phyloP scores from a whole-genome alignment of 106 monocot species.

The Alisma plantagoaquatica region DNA sequence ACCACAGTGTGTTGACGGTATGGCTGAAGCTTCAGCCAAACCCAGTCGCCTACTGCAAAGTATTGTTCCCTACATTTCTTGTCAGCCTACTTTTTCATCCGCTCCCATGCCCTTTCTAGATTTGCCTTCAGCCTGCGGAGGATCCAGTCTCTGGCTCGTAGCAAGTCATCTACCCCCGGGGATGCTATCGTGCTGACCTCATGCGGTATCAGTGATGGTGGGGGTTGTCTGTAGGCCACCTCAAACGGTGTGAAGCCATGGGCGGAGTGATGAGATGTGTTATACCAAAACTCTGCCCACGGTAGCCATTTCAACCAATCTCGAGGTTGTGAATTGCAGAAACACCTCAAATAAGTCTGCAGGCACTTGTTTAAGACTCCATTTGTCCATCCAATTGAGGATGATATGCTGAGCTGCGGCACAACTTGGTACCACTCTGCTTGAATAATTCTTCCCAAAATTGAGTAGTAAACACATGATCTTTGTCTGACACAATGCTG shows the following conservation, averaged over 20 bases:
- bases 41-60: not conserved
- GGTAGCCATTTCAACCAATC: not conserved
- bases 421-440: not conserved
- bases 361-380: not conserved
- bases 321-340: not conserved
- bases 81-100: conserved; percentile 1
- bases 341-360: not conserved
- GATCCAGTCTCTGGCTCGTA: not conserved
- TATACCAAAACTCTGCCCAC: conserved; percentile 7
- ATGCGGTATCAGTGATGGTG: not conserved
- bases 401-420: not conserved
- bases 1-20: not conserved
- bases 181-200: not conserved
- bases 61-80: not conserved
- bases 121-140: not conserved
- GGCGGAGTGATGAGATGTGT: not conserved
- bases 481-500: not conserved
- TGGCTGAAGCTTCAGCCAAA: not conserved
- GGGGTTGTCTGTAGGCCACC: not conserved
- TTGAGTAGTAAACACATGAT: not conserved
- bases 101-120: not conserved
- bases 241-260: conserved; percentile 1
- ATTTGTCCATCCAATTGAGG: not conserved
- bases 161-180: not conserved
- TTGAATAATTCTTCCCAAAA: not conserved